Evolutionary conservation across 1,139 yeast species (phyloP).

Genomic region (Suhomyces taliae): DNA sequence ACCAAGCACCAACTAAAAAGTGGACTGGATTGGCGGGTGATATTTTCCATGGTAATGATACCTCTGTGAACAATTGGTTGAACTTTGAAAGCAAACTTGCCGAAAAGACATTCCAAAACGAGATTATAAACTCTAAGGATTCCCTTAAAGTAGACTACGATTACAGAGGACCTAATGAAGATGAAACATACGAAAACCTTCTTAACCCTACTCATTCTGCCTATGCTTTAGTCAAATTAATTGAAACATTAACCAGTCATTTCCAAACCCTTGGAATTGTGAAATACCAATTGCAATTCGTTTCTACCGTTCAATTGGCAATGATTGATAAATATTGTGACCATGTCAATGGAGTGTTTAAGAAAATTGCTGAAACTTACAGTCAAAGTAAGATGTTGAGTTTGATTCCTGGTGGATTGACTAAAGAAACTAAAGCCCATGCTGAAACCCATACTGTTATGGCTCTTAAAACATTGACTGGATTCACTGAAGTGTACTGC

Average conservation of each 20-base stretch:
- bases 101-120: slow-evolving; percentile 52
- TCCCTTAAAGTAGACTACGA: slow-evolving; percentile 67
- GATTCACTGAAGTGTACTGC: slow-evolving; percentile 61
- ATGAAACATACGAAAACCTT: slow-evolving; percentile 18
- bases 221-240: slow-evolving; percentile 56
- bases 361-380: slow-evolving; percentile 48
- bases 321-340: slow-evolving; percentile 61
- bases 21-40: slow-evolving; percentile 67
- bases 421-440: slow-evolving; percentile 29
- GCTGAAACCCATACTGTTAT: slow-evolving; percentile 36
- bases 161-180: slow-evolving; percentile 44
- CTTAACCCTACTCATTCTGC: slow-evolving; percentile 70
- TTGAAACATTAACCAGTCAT: slow-evolving; percentile 67
- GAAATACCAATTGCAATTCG: slow-evolving; percentile 65
- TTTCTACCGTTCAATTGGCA: slow-evolving; percentile 67
- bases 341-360: slow-evolving; percentile 46
- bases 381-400: slow-evolving; percentile 36
- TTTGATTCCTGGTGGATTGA: slow-evolving; percentile 38
- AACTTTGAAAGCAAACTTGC: slow-evolving; percentile 61
- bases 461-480: slow-evolving; percentile 51
- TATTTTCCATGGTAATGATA: slow-evolving; percentile 39
- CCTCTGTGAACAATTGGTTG: slow-evolving; percentile 57
- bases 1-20: slow-evolving; percentile 31
- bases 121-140: slow-evolving; percentile 51
- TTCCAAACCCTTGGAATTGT: slow-evolving; percentile 57